These are phyloP conservation scores for Mycoemilia scoparia DNA, from an alignment of 192 early-diverging fungal genomes.

Conservation along the genomic window DNA sequence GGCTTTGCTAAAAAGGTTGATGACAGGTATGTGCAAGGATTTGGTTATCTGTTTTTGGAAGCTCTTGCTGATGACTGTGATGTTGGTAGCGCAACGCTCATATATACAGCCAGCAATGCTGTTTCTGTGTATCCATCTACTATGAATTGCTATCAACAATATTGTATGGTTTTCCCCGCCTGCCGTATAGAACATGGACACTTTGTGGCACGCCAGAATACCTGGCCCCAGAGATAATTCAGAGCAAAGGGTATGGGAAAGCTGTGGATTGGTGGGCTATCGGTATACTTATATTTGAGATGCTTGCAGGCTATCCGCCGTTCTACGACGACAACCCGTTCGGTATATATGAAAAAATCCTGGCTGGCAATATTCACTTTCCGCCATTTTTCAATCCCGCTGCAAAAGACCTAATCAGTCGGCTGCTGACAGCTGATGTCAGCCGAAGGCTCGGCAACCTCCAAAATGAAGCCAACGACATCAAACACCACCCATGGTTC, in stretches of 20 bases:
- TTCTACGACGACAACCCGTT: conserved; percentile 97
- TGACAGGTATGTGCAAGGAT: no score
- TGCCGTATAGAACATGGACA: conserved; percentile 98
- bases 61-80: no score
- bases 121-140: no score
- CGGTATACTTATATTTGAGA: conserved; percentile 94
- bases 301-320: conserved; percentile 93
- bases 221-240: conserved; percentile 93
- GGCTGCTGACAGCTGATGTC: conserved; percentile 77
- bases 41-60: no score
- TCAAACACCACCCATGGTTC: conserved; percentile 93
- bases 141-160: no score
- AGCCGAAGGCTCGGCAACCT: conserved; percentile 89
- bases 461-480: conserved; percentile 75
- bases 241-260: conserved; percentile 90
- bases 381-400: conserved; percentile 67
- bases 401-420: conserved; percentile 80
- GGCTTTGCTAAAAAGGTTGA: conserved; percentile 91
- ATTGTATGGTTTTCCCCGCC: no score
- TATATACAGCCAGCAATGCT: no score
- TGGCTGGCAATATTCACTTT: conserved; percentile 75
- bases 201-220: conserved; percentile 97
- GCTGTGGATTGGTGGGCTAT: conserved; percentile 99
- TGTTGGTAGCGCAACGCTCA: no score
- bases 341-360: conserved; percentile 97